Percentiles rank a stretch among this genome's conserved stretches.
phyloP scores from a whole-genome alignment of 805 yeast genomes.

The Starmerella vitae region DNA sequence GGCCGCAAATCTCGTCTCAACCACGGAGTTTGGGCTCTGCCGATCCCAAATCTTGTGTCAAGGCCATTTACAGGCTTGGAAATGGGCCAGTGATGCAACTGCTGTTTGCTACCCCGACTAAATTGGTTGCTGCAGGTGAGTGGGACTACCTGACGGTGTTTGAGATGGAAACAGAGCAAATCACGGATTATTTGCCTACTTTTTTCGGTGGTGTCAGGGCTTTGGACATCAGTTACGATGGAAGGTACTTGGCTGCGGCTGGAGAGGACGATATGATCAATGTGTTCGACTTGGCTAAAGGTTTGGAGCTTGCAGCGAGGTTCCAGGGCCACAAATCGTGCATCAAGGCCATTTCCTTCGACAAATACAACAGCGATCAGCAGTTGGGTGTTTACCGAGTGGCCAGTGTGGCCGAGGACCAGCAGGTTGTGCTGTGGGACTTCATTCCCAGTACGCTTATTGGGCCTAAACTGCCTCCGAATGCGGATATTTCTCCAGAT shows the following conservation, averaged over 20 bases:
- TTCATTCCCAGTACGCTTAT: constrained; percentile 35
- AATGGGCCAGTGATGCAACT: constrained; percentile 43
- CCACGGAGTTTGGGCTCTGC: constrained; percentile 4
- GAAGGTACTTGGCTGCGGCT: constrained; percentile 34
- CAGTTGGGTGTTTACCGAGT: constrained; percentile 30
- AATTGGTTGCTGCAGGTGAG: constrained; percentile 43
- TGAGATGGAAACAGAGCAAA: constrained; percentile 34
- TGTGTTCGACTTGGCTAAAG: constrained; percentile 30
- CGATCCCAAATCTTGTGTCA: constrained; percentile 6
- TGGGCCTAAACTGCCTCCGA: constrained; percentile 8
- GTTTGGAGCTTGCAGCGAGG: constrained; percentile 26
- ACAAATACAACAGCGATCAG: constrained; percentile 25
- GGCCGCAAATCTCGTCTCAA: not conserved
- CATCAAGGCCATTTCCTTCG: constrained; percentile 36
- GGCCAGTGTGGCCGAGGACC: constrained; percentile 46
- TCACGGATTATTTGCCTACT: constrained; percentile 45
- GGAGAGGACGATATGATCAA: constrained; percentile 42
- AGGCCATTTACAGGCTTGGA: constrained; percentile 43
- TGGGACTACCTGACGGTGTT: constrained; percentile 52
- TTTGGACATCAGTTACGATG: constrained; percentile 44
- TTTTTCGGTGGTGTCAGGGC: constrained; percentile 53
- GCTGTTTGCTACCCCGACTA: constrained; percentile 21
- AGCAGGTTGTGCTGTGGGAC: constrained; percentile 40
- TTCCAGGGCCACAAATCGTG: constrained; percentile 43
- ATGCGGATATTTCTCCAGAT: not conserved